Percentiles rank a stretch among this genome's conserved stretches.
These are phyloP conservation scores for Anthostomella pinea DNA, from an alignment of 2,329 filamentous ascomycete species.

Conservation along the genomic window DNA sequence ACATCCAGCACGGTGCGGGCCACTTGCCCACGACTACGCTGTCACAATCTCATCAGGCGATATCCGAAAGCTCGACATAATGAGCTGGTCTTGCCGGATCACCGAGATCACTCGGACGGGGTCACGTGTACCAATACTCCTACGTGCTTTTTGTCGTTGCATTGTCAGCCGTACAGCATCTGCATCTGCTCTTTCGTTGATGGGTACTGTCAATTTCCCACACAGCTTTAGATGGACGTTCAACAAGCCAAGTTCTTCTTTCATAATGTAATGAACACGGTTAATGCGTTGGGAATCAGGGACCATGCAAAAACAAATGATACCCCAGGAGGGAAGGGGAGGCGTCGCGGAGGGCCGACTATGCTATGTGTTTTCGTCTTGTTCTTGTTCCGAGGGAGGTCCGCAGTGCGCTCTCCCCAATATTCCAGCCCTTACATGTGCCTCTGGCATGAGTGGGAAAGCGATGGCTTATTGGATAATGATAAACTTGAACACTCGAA, in stretches of 20 bases:
- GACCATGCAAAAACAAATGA: constrained; percentile 22
- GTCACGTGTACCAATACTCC: constrained; percentile 23
- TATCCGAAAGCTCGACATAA: neutral
- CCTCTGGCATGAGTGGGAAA: too few species aligned
- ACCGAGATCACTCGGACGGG: constrained; percentile 2
- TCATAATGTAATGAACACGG: constrained; percentile 29
- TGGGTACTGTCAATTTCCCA: constrained; percentile 12
- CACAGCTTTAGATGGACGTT: constrained; percentile 8
- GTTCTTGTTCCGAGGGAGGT: constrained; percentile 8
- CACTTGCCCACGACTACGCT: too few species aligned
- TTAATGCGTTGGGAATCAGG: constrained; percentile 21
- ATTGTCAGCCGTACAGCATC: constrained; percentile 17
- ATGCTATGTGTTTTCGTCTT: constrained; percentile 6
- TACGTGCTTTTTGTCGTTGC: constrained; percentile 12
- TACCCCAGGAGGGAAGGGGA: constrained; percentile 21
- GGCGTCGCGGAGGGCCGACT: constrained; percentile 11
- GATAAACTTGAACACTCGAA: too few species aligned
- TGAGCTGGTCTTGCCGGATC: neutral
- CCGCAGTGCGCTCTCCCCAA: constrained; percentile 3
- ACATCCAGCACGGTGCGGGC: neutral
- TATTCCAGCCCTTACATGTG: too few species aligned
- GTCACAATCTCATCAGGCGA: too few species aligned
- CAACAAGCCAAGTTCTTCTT: constrained; percentile 11
- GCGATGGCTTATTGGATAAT: too few species aligned
- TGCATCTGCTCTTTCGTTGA: constrained; percentile 11